Base-by-base conservation (phyloP, 768 basidiomycete species). In the Chlorophyllum brunneum region DNA sequence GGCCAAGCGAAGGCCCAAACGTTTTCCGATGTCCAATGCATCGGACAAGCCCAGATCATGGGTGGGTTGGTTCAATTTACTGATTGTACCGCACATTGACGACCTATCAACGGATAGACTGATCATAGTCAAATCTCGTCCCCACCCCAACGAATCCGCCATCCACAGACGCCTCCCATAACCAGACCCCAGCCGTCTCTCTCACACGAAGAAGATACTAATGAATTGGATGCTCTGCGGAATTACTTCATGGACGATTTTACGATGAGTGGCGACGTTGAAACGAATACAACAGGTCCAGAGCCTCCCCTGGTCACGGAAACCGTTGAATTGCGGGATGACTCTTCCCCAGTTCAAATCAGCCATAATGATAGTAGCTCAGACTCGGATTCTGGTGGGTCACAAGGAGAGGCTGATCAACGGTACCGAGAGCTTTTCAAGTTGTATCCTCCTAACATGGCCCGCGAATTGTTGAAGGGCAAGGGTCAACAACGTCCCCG, bases 191-290 rank as follows among this genome's bases (percentile, higher is more conserved):
- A 51, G 15, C 30, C 16, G 31, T 4, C 7, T 26, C 26, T 30
- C 37, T 37, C 11, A 34, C 37, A n/a, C 24, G 24, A 11, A 36
- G 22, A 38, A 38, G 16, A 8, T 2, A 11, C 7, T 9, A 46
- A 46, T n/a, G 51, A 53, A 42, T 10, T 46, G 8, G 43, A 46
- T 4, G 34, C 26, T 39, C 31, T 53, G 37, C 51, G 43, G 10
- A 43, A 53, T 24, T 53, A 53, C 27, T 53, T 53, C 43, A 53
- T 46, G 43, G 43, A 40, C 11, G 27, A 53, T 39, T 29, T 46
- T 3, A 22, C 16, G 20, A 38, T 11, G 26, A 16, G 24, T 11
- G 50, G 36, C 8, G 33, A 44, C 9, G 36, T 39, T 39, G 37
- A 22, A 3, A 15, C 33, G 8, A 20, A 30, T n/a, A 16, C 33